Evolutionary conservation across 2,329 filamentous ascomycete genomes (phyloP), one percentile per base, ranked within the genome.

Genomic region (Amauroascus verrucosus): DNA sequence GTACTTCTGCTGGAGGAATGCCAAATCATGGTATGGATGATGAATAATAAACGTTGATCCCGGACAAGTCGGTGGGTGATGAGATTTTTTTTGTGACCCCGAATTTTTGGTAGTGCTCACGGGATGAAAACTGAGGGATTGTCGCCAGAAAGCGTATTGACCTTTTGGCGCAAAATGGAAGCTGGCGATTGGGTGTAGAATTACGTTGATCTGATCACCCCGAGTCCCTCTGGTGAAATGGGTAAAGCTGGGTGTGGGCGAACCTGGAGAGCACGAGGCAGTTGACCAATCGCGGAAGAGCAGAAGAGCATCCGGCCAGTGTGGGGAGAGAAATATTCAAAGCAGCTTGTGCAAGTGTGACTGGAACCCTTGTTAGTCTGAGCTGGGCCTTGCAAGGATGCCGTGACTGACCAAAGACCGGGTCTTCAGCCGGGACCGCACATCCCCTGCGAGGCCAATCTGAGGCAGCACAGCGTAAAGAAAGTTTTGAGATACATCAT

Each of bases 241-340:
- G 38, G 40, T 16, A 43, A 9, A 44, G 37, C 48, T 50, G 38
- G 38, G 35, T 24, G 46, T 50, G 48, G 37, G 37, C 47, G 33
- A 45, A 38, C 49, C 49, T 45, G 28, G 41, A 46, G 50, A 28
- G 41, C 50, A 46, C 43, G 41, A 47, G 50, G 50, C 32, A 53
- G 18, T 32, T 14, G 50, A 47, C 56, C 57, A 59, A 59, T 59
- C 57, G 56, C 57, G 57, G 57, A 56, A 55, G 49, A 52, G 51
- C 56, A 53, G 44, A 51, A 51, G 47, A 35, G 52, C 52, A 54
- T 59, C 56, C 57, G 56, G 57, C 43, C 49, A 22, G 48, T 56
- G 54, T 35, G 30, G 43, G 33, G 37, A 52, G 16, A 44, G 49
- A 16, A 44, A 20, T 37, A 33, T 24, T 38, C 20, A 53, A 14